Base-by-base conservation (phyloP, 768 basidiomycete species). In the Lentinula raphanica region DNA sequence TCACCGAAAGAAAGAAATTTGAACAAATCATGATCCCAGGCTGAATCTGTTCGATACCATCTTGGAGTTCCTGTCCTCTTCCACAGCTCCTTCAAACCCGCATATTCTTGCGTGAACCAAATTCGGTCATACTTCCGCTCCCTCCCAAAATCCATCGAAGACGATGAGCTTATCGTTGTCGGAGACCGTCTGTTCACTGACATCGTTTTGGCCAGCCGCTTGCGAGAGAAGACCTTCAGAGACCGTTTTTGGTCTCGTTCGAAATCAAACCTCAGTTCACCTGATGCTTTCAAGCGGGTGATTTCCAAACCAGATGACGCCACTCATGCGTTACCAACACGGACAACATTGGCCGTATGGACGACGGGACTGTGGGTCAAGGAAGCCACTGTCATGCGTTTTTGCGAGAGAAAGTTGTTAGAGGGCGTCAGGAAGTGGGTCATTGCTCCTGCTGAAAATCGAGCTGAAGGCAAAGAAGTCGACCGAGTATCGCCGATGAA, bases 111-210 rank as follows among this genome's bases (percentile, higher is more conserved):
- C 71, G 87, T 90, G 25, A 61, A 71, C 9, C 75, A 80, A n/a
- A 84, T 96, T 54, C 81, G 83, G 8, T 67, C 71, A 42, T 94
- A 97, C 75, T 97, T 98, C 67, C 73, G 77, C 27, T 81, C 85
- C 29, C 78, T 84, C 28, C 71, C 66, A 7, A 65, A 67, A n/a
- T 84, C 87, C 19, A 66, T 92, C 42, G 69, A 74, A 28, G 81
- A 85, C 61, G 74, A 85, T 25, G 82, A 88, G 58, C 74, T 97
- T 42, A 73, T 98, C 57, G 72, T 98, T 38, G 86, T 99, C 12
- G 96, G 96, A 0, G 96, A 99, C 74, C 82, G 96, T 11, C 72
- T 98, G 53, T 89, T 97, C 65, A 99, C 96, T 0, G 96, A 99
- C 68, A 73, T 94, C 17, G 81, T 98, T 54, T 76, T 98, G 70